Evolutionary conservation across 345 rosid genomes (phyloP), one percentile per base, ranked within the genome.

Genomic region (Populus pruinosa): DNA sequence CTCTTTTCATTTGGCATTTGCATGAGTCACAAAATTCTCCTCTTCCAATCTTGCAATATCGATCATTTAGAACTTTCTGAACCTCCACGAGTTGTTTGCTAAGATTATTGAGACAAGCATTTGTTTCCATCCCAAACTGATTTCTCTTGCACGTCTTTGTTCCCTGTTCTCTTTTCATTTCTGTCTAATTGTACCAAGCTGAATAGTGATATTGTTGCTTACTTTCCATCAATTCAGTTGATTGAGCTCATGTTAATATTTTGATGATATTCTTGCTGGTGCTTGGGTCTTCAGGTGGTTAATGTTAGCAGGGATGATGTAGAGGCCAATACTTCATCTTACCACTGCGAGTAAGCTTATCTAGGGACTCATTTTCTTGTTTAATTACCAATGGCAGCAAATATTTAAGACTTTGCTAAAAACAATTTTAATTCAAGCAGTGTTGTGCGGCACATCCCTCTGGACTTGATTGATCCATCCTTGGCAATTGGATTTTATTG

Each of bases 401-500:
- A 35, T 29, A 25, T 66, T 12, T 31, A 72, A 72, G 38, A 39
- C 55, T 67, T 10, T 73, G 68, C 66, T 66, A 18, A 63, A 47
- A 25, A 33, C 69, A 53, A 59, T 69, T 12, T 69, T 63, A 17
- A 73, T 66, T 86, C 79, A 25, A 78, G 61, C 89, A 95, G 99
- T 50, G 49, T 82, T 18, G 74, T 88, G 38, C 86, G 90, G 76
- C 88, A 91, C 81, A 87, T 93, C 72, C 89, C 91, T 14, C 79
- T 95, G 73, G 92, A 89, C 67, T 87, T 87, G 18, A 88, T 95
- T 18, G 99, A 95, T 88, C 91, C 98, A 70, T 93, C 99, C 21
- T 75, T 93, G 76, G 99, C 99, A 43, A 85, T 96, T 5, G 98
- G 98, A 71, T 96, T 96, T 80, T 93, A 93, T 75, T 96, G 98